A percentile compares a stretch with the other conserved stretches of the same genome.
phyloP scores from a whole-genome alignment of 148 eudicot species.

The Beta vulgaris region DNA sequence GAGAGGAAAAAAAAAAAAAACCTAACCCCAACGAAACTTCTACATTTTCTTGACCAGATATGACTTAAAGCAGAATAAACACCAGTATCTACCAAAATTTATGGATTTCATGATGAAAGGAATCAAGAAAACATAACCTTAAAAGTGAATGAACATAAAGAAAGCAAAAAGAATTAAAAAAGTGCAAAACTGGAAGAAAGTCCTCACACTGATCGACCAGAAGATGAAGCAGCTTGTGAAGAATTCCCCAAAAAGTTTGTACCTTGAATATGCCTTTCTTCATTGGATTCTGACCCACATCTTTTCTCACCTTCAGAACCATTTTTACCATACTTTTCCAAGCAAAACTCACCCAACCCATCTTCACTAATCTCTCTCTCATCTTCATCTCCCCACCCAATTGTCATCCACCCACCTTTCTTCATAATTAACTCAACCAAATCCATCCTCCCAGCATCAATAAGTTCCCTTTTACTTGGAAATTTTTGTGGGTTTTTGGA shows the following conservation, averaged over 20 bases:
- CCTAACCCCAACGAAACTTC: too few species aligned
- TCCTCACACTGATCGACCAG: slow-evolving; percentile 66
- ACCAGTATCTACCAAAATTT: background rate
- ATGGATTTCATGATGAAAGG: background rate
- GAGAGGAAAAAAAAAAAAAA: too few species aligned
- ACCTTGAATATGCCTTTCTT: slow-evolving; percentile 18
- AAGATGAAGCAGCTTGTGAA: slow-evolving; percentile 37
- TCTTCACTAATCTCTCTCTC: slow-evolving; percentile 19
- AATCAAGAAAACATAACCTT: background rate
- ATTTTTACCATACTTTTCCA: slow-evolving; percentile 11
- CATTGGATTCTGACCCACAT: slow-evolving; percentile 24
- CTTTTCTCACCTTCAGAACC: slow-evolving; percentile 26
- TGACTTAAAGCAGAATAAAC: too few species aligned
- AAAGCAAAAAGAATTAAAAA: background rate
- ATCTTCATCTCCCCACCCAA: slow-evolving; percentile 57
- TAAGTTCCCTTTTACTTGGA: slow-evolving; percentile 58
- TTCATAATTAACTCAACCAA: slow-evolving; percentile 58
- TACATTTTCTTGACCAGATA: too few species aligned
- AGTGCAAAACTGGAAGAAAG: slow-evolving; percentile 9
- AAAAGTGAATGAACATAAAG: background rate
- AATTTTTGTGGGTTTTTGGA: slow-evolving; percentile 61
- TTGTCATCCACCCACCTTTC: slow-evolving; percentile 76
- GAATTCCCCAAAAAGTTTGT: slow-evolving; percentile 27
- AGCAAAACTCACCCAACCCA: slow-evolving; percentile 17
- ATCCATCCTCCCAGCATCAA: slow-evolving; percentile 63